Evolutionary conservation across 768 basidiomycete species (phyloP), one percentile per base, ranked within the genome.

Genomic region (Neoboletus subvelutipes): DNA sequence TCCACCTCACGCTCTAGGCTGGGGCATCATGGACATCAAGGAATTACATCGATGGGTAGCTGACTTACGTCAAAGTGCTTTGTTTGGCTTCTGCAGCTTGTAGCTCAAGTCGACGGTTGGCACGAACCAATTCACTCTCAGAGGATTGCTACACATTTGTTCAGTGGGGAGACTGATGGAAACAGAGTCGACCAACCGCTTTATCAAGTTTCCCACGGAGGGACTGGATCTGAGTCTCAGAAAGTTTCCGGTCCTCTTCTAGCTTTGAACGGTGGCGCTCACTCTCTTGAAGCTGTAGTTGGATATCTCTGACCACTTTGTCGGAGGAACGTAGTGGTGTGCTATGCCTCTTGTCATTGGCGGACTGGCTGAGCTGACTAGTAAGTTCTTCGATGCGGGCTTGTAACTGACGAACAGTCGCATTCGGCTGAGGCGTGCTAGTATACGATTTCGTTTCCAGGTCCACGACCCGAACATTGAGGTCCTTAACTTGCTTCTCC

Each of bases 401-500:
- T 58, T 90, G 89, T 26, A 85, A 74, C 26, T 87, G 82, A 40
- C 85, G 77, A 45, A 84, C 80, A 1, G 76, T 76, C 5, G 79
- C 75, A 2, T 80, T 73, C 5, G 84, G 78, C 36, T 86, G 80
- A 15, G 86, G 82, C n/a, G 82, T 79, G 61, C 74, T 87, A 12
- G 83, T 71, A 59, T 91, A 85, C 5, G 90, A 86, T 65, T 79
- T 88, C 1, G 91, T 90, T 70, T 92, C 91, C 18, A 93, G 78
- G 65, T 93, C 92, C 10, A 90, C 84, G 54, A 94, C 84, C 40
- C 86, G 87, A 41, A 91, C 81, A 58, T 92, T 91, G 33, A 93
- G 74, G 50, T 93, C 92, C 66, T 92, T 92, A 67, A 89, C 78
- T 66, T 91, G 88, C 67, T 91, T 93, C 75, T 94, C 91, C 18